Percentiles rank a stretch among this genome's conserved stretches.
phyloP scores from a whole-genome alignment of 2,329 filamentous ascomycete genomes.

The Atkinsonella hypoxylon region DNA sequence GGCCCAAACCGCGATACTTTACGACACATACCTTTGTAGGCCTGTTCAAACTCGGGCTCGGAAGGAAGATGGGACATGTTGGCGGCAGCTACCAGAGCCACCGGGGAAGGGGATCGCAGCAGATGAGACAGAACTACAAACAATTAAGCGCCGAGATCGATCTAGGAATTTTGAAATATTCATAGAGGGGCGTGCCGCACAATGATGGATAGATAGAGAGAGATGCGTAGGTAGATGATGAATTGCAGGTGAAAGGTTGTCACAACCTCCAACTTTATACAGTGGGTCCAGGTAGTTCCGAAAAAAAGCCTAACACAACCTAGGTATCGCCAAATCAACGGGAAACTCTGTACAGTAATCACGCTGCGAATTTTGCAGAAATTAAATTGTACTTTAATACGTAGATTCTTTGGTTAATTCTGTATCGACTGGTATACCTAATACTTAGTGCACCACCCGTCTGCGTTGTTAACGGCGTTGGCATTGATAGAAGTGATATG shows the following conservation, averaged over 20 bases:
- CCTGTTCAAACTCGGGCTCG: slow-evolving; percentile 98
- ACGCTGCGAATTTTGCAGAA: background rate
- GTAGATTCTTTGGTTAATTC: background rate
- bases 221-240: too few relatives aligned
- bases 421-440: background rate
- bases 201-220: background rate
- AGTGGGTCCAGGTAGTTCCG: too few relatives aligned
- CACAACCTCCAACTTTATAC: too few relatives aligned
- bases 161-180: background rate
- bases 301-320: too few relatives aligned
- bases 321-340: background rate
- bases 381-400: background rate
- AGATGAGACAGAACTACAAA: too few relatives aligned
- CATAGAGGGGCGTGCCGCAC: background rate
- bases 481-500: too few relatives aligned
- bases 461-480: too few relatives aligned
- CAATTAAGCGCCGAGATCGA: background rate
- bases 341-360: background rate
- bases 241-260: too few relatives aligned
- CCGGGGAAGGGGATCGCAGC: too few relatives aligned
- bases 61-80: slow-evolving; percentile 71
- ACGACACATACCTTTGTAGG: slow-evolving; percentile 62
- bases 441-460: background rate
- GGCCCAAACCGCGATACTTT: too few relatives aligned
- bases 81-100: slow-evolving; percentile 6